Evolutionary conservation across 1,139 yeast genomes (phyloP), one percentile per base, ranked within the genome.

Genomic region (Candida sp.): DNA sequence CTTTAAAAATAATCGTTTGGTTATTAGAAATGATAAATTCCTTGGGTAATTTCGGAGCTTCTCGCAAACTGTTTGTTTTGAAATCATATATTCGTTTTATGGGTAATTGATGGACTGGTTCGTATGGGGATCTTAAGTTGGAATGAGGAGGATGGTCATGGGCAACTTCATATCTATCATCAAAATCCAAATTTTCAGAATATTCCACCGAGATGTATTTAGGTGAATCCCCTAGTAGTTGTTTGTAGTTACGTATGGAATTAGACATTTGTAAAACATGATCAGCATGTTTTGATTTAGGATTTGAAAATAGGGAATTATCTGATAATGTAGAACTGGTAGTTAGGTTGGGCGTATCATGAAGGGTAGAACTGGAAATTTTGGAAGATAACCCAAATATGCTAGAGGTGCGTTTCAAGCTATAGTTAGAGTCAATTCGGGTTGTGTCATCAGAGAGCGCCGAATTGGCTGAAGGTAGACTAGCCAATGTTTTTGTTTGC

Each of bases 41-140:
- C 38, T 55, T 52, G 21, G 65, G 66, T 21, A 66, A 54, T 46
- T 63, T 66, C 9, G 69, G 63, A 5, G 57, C 44, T 44, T 68
- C 70, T 22, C 60, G 51, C 15, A 69, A 43, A 36, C 53, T 48
- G 5, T 48, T 44, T 2, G 48, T 39, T 22, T 49, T 44, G 35
- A 55, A 52, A 45, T 66, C 65, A 42, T 54, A 64, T 49, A 63
- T 52, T 51, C 70, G 63, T 44, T 65, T 65, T 8, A 55, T 58
- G 5, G 71, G 70, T 5, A 66, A 49, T n/a, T 49, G 41, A 23
- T 47, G 45, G 21, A 50, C 53, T 9, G 45, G 41, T 21, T 44
- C 42, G 3, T 25, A 25, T 7, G 29, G 29, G 29, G 29, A 25
- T 25, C 29, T 7, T 25, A 25, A 25, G 11, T 25, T 25, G 7